Evolutionary conservation across 352 stramenopile genomes (phyloP).

Genomic region (Globisporangium spiculum): DNA sequence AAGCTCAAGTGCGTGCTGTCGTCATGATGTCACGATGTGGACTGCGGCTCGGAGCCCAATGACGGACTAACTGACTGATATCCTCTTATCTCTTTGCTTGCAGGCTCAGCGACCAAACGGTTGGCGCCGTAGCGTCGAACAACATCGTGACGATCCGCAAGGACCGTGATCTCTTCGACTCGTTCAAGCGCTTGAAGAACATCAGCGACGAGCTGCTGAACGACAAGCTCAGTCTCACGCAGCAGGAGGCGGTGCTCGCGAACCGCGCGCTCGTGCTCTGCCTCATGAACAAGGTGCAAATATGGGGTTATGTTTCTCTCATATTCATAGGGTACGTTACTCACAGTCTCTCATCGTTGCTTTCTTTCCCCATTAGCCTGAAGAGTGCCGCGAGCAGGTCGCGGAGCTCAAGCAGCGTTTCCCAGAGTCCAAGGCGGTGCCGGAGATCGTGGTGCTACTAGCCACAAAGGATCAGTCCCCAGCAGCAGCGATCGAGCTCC

Average conservation of each 20-base stretch:
- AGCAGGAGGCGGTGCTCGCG: constrained; percentile 73
- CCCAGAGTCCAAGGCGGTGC: constrained; percentile 46
- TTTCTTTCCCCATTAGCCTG: constrained; percentile 27
- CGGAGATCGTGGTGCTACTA: constrained; percentile 66
- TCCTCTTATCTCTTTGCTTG: neutral
- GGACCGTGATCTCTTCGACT: constrained; percentile 79
- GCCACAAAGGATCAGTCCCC: constrained; percentile 65
- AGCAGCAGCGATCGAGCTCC: constrained; percentile 41
- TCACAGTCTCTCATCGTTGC: neutral
- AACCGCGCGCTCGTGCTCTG: constrained; percentile 74
- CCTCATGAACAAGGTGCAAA: constrained; percentile 67
- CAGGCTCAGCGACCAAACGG: constrained; percentile 61
- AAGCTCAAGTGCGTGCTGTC: constrained; percentile 65
- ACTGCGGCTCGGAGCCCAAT: too few relatives aligned
- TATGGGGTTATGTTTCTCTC: neutral
- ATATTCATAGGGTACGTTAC: neutral
- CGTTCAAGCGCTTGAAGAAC: constrained; percentile 76
- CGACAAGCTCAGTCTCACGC: constrained; percentile 54
- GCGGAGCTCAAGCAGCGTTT: constrained; percentile 56
- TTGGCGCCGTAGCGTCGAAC: constrained; percentile 70
- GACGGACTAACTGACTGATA: neutral
- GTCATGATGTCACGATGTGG: neutral
- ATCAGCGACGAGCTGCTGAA: constrained; percentile 49
- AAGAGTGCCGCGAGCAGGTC: constrained; percentile 62
- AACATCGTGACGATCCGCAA: constrained; percentile 82